Percentiles rank a stretch among this genome's conserved stretches.
Evolutionary conservation across 2,329 filamentous ascomycete genomes (phyloP).

Genomic region (Phyllosticta citriasiana): DNA sequence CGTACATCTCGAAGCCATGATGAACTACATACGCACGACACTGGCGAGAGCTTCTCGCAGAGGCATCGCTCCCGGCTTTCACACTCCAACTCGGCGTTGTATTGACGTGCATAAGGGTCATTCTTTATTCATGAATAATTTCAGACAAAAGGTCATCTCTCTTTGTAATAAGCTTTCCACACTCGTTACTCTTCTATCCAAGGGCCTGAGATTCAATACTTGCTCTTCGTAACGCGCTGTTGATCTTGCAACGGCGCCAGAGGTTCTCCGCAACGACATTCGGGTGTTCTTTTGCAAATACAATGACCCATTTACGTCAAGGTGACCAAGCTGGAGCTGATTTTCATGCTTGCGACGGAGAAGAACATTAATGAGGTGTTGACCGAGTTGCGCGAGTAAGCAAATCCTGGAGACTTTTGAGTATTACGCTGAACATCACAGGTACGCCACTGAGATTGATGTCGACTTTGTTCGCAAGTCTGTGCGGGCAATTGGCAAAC

Average conservation of each 20-base stretch:
- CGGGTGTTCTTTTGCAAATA: conserved; percentile 99
- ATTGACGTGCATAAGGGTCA: conserved; percentile 88
- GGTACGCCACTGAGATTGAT: conserved; percentile 92
- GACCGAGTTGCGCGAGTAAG: conserved; percentile 80
- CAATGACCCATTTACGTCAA: conserved; percentile 99
- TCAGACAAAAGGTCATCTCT: conserved; percentile 78
- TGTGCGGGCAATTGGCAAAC: conserved; percentile 91
- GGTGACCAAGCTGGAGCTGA: conserved; percentile 94
- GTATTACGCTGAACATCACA: conserved; percentile 19
- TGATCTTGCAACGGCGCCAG: conserved; percentile 85
- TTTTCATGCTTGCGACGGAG: conserved; percentile 96
- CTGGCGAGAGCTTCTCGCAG: conserved; percentile 85
- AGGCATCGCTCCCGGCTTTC: conserved; percentile 90
- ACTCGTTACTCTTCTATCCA: conserved; percentile 85
- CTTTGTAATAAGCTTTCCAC: conserved; percentile 90
- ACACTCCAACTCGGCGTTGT: conserved; percentile 94
- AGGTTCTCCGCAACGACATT: conserved; percentile 92
- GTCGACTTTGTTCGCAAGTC: conserved; percentile 98
- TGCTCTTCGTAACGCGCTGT: conserved; percentile 80
- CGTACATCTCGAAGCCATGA: conserved; percentile 96
- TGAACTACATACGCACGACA: conserved; percentile 94
- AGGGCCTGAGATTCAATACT: conserved; percentile 98
- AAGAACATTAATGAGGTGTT: conserved; percentile 92
- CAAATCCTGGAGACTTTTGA: conserved; percentile 5
- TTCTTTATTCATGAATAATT: conserved; percentile 99